phyloP scores from a whole-genome alignment of 1,284 basidiomycete genomes.

The Cryptococcus sp. region DNA sequence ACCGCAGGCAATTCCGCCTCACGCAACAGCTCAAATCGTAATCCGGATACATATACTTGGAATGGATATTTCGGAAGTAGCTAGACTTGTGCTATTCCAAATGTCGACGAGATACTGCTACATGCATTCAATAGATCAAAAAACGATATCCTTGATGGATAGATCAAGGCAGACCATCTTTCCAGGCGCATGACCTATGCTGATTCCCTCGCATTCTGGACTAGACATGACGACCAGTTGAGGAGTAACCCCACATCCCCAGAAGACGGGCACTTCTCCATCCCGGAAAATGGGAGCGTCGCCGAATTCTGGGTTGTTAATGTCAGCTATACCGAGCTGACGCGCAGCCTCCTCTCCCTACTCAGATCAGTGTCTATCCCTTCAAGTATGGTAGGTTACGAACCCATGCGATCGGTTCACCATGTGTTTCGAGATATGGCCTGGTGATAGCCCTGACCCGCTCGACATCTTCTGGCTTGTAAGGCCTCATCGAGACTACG shows the following conservation, averaged over 20 bases:
- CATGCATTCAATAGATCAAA: not conserved
- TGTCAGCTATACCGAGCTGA: conserved; percentile 28
- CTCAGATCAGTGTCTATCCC: not conserved
- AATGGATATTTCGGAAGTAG: not conserved
- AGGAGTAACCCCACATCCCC: conserved; percentile 40
- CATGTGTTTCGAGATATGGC: conserved; percentile 30
- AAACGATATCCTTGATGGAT: conserved; percentile 12
- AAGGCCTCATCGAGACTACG: conserved; percentile 44
- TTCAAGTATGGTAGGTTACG: not conserved
- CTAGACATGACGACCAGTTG: conserved; percentile 28
- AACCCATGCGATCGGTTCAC: conserved; percentile 36
- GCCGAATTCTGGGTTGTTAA: conserved; percentile 30
- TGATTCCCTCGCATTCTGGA: conserved; percentile 15
- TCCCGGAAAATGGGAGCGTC: conserved; percentile 20
- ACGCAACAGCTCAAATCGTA: too few species aligned
- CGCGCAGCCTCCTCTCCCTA: conserved; percentile 26
- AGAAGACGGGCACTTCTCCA: conserved; percentile 40
- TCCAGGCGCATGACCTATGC: conserved; percentile 33
- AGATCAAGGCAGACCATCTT: conserved; percentile 35
- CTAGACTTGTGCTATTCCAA: too few species aligned
- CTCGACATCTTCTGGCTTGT: conserved; percentile 15
- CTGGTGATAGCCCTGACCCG: conserved; percentile 24
- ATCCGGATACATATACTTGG: too few species aligned
- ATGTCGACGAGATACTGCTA: too few species aligned
- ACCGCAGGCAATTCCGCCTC: too few species aligned